Evolutionary conservation across 1,139 yeast species (phyloP).

Genomic region (Williopsis jadinii): DNA sequence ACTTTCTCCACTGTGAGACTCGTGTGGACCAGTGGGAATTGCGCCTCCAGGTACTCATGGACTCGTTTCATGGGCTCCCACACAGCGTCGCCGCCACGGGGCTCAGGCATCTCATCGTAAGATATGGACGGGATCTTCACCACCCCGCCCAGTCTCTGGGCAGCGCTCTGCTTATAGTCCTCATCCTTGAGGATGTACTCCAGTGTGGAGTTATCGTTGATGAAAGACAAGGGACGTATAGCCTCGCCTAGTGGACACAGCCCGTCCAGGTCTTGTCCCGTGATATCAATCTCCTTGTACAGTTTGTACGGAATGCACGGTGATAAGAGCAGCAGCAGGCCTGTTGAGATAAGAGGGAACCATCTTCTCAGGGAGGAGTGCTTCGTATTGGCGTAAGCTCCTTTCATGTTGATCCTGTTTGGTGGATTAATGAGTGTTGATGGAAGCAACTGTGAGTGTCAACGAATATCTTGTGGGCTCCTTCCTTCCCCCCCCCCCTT

Average conservation of each 20-base stretch:
- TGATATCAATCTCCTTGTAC: too few relatives aligned
- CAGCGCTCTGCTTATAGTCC: conserved; percentile 32
- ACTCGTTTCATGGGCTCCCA: conserved; percentile 38
- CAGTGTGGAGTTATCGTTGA: conserved; percentile 13
- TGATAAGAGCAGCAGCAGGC: neutral
- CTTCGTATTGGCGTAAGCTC: too few relatives aligned
- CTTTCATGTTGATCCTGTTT: too few relatives aligned
- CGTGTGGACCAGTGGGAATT: conserved; percentile 50
- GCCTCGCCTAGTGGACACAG: conserved; percentile 13
- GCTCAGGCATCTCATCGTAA: conserved; percentile 33
- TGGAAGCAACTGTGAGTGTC: too few relatives aligned
- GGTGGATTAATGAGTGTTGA: too few relatives aligned
- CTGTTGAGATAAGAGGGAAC: neutral
- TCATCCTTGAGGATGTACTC: conserved; percentile 25
- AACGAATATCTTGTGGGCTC: too few relatives aligned
- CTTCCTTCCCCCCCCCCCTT: too few relatives aligned
- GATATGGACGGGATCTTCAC: conserved; percentile 56
- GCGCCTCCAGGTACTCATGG: conserved; percentile 41
- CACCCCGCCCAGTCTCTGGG: conserved; percentile 40
- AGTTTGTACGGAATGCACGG: neutral
- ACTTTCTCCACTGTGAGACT: conserved; percentile 36
- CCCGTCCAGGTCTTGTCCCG: too few relatives aligned
- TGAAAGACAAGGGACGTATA: conserved; percentile 9
- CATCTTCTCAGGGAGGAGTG: neutral
- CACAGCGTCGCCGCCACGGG: conserved; percentile 7